Conservation (phyloP, 306 rosid genomes). For the Alnus glutinosa region DNA sequence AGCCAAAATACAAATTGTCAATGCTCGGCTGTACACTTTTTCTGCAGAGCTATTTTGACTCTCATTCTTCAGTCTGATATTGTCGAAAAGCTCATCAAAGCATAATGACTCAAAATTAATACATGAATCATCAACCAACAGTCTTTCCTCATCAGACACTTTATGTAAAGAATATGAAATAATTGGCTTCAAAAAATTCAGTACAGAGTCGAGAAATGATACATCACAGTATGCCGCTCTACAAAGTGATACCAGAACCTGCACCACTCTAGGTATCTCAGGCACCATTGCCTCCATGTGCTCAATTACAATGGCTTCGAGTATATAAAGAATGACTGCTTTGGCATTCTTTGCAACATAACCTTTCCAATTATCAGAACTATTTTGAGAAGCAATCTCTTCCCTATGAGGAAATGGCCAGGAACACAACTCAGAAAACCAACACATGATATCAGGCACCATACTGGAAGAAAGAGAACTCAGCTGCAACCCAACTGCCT, state of each 20-base stretch:
- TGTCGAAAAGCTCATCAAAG: constrained; percentile 63
- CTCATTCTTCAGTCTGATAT: constrained; percentile 51
- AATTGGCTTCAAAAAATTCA: constrained; percentile 74
- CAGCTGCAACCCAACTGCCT: constrained; percentile 90
- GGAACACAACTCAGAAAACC: constrained; percentile 84
- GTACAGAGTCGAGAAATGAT: constrained; percentile 74
- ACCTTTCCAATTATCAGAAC: constrained; percentile 56
- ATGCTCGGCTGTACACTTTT: constrained; percentile 53
- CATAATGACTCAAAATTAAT: constrained; percentile 83
- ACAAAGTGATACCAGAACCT: constrained; percentile 80
- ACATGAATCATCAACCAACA: constrained; percentile 60
- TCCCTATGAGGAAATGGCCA: constrained; percentile 62
- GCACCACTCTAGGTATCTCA: constrained; percentile 82
- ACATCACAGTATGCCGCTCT: constrained; percentile 82
- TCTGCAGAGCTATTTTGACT: constrained; percentile 39
- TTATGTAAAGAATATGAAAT: constrained; percentile 77
- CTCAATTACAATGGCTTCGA: constrained; percentile 79
- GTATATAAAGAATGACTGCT: constrained; percentile 72
- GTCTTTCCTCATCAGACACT: constrained; percentile 65
- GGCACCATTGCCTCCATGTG: constrained; percentile 94
- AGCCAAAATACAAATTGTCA: constrained; percentile 81
- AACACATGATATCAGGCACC: constrained; percentile 81
- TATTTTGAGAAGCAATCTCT: constrained; percentile 37
- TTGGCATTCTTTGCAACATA: constrained; percentile 85
- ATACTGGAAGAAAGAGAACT: constrained; percentile 70